These are phyloP conservation scores for Zanthoxylum bungeanum DNA, from an alignment of 345 rosid species.

Conservation along the genomic window DNA sequence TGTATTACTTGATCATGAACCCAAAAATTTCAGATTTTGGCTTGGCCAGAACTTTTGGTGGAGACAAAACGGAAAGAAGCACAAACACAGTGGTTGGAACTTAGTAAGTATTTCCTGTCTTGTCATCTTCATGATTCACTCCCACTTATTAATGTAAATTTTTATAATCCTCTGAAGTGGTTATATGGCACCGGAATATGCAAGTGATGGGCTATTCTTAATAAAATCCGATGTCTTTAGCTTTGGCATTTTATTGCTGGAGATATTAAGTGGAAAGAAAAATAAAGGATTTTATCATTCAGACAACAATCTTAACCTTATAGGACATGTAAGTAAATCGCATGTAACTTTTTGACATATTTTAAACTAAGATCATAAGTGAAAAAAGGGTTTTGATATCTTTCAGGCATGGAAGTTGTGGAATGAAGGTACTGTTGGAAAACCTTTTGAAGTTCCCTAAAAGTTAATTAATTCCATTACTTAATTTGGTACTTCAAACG, in stretches of 20 bases:
- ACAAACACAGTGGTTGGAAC: slow-evolving; percentile 43
- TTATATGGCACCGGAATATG: slow-evolving; percentile 39
- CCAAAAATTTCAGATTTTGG: slow-evolving; percentile 40
- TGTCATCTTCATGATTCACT: background rate
- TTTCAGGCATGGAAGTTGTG: background rate
- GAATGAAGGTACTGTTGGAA: slow-evolving; percentile 1
- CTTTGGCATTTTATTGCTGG: slow-evolving; percentile 34
- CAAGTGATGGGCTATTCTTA: slow-evolving; percentile 35
- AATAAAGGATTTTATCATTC: slow-evolving; percentile 27
- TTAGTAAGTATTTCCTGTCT: slow-evolving; percentile 19
- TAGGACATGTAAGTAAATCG: slow-evolving; percentile 30
- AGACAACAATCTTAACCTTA: slow-evolving; percentile 13
- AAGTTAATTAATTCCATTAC: too few species aligned
- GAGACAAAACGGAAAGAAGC: slow-evolving; percentile 29
- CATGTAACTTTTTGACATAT: too few species aligned
- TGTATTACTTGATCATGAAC: slow-evolving; percentile 37
- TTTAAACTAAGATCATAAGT: background rate
- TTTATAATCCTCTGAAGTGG: slow-evolving; percentile 18
- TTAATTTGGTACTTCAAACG: too few species aligned
- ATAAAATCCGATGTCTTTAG: slow-evolving; percentile 39
- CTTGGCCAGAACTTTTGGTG: slow-evolving; percentile 34
- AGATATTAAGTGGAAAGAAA: slow-evolving; percentile 31
- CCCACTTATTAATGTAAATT: background rate
- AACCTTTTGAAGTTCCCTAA: too few species aligned
- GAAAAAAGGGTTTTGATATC: background rate